A percentile compares a stretch with the other conserved stretches of the same genome.
These are phyloP conservation scores for Schizosaccharomyces octosporus DNA, from an alignment of 805 yeast genomes.

Conservation along the genomic window DNA sequence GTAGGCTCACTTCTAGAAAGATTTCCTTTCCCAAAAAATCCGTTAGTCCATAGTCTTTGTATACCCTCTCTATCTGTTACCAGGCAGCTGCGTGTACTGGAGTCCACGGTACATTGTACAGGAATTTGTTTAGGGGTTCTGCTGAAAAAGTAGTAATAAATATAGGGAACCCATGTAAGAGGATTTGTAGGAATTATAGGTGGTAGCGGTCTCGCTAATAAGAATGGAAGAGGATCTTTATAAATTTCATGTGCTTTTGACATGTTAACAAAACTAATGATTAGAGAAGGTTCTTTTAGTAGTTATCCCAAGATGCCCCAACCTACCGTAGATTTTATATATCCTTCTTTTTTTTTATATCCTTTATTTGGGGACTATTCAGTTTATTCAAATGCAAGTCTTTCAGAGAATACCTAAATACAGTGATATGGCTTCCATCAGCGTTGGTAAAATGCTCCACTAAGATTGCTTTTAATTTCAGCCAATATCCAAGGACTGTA, in stretches of 20 bases:
- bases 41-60: constrained; percentile 47
- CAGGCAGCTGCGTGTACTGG: constrained; percentile 5
- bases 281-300: neutral
- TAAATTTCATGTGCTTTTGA: constrained; percentile 1
- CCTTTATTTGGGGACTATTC: neutral
- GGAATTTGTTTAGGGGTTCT: constrained; percentile 6
- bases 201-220: constrained; percentile 20
- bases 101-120: constrained; percentile 8
- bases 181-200: constrained; percentile 40
- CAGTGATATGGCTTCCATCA: neutral
- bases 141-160: constrained; percentile 11
- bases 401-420: neutral
- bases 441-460: no score
- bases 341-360: neutral
- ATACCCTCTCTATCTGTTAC: constrained; percentile 18
- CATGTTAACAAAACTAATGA: neutral
- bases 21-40: constrained; percentile 85
- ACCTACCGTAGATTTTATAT: neutral
- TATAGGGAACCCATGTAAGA: constrained; percentile 30
- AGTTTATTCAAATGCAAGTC: no score
- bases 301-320: no score
- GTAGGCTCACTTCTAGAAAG: constrained; percentile 81
- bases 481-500: no score
- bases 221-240: constrained; percentile 1
- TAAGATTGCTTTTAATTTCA: no score